These are phyloP conservation scores for Acacia confusa DNA, from an alignment of 306 rosid species.

Conservation along the genomic window DNA sequence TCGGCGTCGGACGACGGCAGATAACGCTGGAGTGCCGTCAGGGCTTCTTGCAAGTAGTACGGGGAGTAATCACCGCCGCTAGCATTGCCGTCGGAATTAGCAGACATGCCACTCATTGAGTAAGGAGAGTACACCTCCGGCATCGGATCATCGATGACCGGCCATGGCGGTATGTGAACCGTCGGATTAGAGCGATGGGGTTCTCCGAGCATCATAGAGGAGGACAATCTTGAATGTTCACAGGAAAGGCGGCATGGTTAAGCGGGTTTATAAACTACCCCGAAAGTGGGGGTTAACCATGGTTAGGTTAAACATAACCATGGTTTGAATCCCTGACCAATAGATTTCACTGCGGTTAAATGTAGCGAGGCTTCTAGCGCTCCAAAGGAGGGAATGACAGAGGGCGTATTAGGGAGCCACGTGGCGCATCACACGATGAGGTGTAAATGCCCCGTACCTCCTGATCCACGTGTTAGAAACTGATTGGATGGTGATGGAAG, in stretches of 20 bases:
- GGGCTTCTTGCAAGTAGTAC: slow-evolving; percentile 53
- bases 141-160: slow-evolving; percentile 53
- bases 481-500: slow-evolving; percentile 3
- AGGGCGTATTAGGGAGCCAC: slow-evolving; percentile 16
- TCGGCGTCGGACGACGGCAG: slow-evolving; percentile 58
- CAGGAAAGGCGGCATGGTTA: slow-evolving; percentile 39
- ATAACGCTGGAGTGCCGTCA: slow-evolving; percentile 67
- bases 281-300: slow-evolving; percentile 29
- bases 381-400: slow-evolving; percentile 28
- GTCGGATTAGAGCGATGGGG: slow-evolving; percentile 67
- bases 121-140: slow-evolving; percentile 49
- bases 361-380: slow-evolving; percentile 7
- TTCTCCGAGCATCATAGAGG: slow-evolving; percentile 71
- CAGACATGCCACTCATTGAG: slow-evolving; percentile 43
- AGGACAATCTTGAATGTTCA: slow-evolving; percentile 31
- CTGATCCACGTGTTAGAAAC: slow-evolving; percentile 14
- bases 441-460: background rate
- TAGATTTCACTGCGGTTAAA: slow-evolving; percentile 52
- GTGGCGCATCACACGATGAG: background rate
- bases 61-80: slow-evolving; percentile 57
- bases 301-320: slow-evolving; percentile 45
- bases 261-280: slow-evolving; percentile 50
- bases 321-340: slow-evolving; percentile 42
- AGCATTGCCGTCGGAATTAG: slow-evolving; percentile 47
- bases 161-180: slow-evolving; percentile 74